phyloP scores from a whole-genome alignment of 345 rosid species.

The Aurinia saxatilis region DNA sequence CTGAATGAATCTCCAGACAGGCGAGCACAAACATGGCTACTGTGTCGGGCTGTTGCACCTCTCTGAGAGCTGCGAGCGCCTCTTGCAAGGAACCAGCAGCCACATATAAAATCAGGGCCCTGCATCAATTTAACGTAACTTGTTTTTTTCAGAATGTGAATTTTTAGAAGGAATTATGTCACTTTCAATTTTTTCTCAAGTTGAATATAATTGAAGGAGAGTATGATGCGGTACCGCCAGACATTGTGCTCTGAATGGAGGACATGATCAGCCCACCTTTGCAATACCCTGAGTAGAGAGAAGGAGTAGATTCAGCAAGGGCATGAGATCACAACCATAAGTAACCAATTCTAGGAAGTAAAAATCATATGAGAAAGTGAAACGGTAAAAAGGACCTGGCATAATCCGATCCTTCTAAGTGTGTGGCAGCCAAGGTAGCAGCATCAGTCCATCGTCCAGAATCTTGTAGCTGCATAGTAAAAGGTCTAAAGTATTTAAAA shows the following conservation, averaged over 20 bases:
- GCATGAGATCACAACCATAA: background rate
- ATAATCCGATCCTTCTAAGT: constrained; percentile 93
- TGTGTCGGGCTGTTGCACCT: constrained; percentile 77
- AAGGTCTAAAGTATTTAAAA: background rate
- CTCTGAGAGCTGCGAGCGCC: constrained; percentile 81
- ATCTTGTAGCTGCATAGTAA: constrained; percentile 73
- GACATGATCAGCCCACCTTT: constrained; percentile 90
- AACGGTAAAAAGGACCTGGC: constrained; percentile 35
- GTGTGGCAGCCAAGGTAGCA: constrained; percentile 95
- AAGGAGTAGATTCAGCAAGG: background rate
- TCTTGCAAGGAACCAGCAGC: constrained; percentile 89
- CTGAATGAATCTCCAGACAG: constrained; percentile 66
- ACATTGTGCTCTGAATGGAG: constrained; percentile 72
- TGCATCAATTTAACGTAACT: constrained; percentile 21
- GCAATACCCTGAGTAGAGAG: constrained; percentile 56
- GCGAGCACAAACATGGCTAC: constrained; percentile 95
- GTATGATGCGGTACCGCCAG: constrained; percentile 61
- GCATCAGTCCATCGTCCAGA: constrained; percentile 99
- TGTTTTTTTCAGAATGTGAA: background rate
- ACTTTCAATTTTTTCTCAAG: background rate
- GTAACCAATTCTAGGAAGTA: background rate
- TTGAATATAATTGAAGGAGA: background rate
- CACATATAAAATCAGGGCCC: constrained; percentile 85
- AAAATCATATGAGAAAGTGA: background rate
- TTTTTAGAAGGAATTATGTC: constrained; percentile 1